A percentile compares a stretch with the other conserved stretches of the same genome.
Evolutionary conservation across 1,284 basidiomycete species (phyloP).

Genomic region (Tilletia horrida): DNA sequence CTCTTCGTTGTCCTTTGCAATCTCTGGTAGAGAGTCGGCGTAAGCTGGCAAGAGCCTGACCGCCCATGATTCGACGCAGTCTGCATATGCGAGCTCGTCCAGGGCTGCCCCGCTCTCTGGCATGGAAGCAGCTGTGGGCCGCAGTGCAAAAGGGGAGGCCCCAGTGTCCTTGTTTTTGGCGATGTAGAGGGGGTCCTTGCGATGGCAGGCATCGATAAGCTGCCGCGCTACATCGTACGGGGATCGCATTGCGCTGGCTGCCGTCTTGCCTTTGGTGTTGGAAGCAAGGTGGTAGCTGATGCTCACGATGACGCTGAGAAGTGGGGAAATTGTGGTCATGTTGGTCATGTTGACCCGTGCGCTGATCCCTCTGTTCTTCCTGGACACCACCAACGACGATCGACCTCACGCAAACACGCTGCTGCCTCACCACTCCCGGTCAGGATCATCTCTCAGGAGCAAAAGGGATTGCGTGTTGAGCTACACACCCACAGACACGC

Average conservation of each 20-base stretch:
- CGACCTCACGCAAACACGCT: neutral
- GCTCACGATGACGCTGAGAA: neutral
- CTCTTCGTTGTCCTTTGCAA: conserved; percentile 28
- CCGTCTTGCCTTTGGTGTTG: neutral
- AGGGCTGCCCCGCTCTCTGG: conserved; percentile 22
- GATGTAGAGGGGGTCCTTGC: conserved; percentile 34
- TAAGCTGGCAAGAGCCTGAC: conserved; percentile 16
- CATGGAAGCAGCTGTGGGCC: conserved; percentile 1
- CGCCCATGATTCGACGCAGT: conserved; percentile 39
- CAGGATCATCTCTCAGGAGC: too few relatives aligned
- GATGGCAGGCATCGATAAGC: conserved; percentile 37
- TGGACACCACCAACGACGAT: neutral
- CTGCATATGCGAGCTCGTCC: conserved; percentile 49
- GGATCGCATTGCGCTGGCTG: conserved; percentile 21
- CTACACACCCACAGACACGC: too few relatives aligned
- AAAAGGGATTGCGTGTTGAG: too few relatives aligned
- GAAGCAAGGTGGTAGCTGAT: neutral
- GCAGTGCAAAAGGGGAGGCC: neutral
- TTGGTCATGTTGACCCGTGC: neutral
- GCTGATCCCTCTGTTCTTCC: neutral
- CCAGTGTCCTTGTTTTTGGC: neutral
- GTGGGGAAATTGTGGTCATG: neutral
- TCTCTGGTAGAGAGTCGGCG: conserved; percentile 24
- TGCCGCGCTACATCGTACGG: conserved; percentile 29
- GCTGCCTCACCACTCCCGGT: too few relatives aligned